Conservation (phyloP, 768 basidiomycete genomes). For the Amanita muscaria region DNA sequence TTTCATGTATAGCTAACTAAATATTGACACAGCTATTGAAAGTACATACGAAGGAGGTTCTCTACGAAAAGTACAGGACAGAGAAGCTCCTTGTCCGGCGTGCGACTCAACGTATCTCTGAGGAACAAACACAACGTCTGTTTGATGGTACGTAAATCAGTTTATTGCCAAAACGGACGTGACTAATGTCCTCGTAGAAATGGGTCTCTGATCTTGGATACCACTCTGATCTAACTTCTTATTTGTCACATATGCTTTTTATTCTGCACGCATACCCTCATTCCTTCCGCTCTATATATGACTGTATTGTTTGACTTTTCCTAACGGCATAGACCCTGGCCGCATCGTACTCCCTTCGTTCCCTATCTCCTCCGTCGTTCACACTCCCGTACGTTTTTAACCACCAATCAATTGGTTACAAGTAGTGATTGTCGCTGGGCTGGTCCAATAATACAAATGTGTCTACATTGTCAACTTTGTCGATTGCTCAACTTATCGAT, state of each 20-base stretch:
- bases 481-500: conserved; percentile 49
- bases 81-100: conserved; percentile 85
- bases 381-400: too few relatives aligned
- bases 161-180: neutral
- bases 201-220: conserved; percentile 13
- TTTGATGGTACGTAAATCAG: conserved; percentile 50
- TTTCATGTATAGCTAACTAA: neutral
- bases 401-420: too few relatives aligned
- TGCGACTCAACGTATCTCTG: conserved; percentile 70
- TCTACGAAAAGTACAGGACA: conserved; percentile 91
- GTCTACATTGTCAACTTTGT: neutral
- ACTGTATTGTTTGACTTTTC: too few relatives aligned
- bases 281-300: too few relatives aligned
- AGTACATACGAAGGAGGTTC: conserved; percentile 74
- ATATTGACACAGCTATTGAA: conserved; percentile 56
- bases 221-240: conserved; percentile 1
- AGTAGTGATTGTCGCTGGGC: too few relatives aligned
- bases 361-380: too few relatives aligned
- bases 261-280: conserved; percentile 11
- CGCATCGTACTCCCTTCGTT: neutral
- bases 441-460: neutral
- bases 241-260: neutral
- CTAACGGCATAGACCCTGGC: too few relatives aligned
- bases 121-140: conserved; percentile 63
- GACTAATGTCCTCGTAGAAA: conserved; percentile 8